These are phyloP conservation scores for Elsinoe ampelina DNA, from an alignment of 2,329 filamentous ascomycete species.

Conservation along the genomic window DNA sequence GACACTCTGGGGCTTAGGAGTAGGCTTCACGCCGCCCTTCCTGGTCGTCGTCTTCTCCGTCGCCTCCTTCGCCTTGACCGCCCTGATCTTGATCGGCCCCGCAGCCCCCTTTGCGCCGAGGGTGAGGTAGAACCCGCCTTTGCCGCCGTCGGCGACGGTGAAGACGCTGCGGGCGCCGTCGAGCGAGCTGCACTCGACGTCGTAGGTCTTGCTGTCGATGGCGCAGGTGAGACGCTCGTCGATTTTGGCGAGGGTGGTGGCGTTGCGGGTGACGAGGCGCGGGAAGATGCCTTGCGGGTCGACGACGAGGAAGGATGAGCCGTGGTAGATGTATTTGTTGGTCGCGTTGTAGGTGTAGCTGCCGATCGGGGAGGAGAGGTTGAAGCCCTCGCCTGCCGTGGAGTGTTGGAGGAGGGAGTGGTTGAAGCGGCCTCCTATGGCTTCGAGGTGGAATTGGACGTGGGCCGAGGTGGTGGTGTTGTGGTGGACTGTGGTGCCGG, in stretches of 20 bases:
- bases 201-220: neutral
- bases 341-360: conserved; percentile 27
- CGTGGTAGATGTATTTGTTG: conserved; percentile 20
- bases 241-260: neutral
- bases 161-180: neutral
- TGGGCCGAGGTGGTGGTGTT: neutral
- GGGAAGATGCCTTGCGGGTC: neutral
- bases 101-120: neutral
- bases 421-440: neutral
- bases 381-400: neutral
- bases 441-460: neutral
- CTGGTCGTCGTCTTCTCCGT: neutral
- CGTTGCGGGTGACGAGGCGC: neutral
- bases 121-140: neutral
- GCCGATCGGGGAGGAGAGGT: neutral
- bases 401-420: conserved; percentile 2
- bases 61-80: neutral
- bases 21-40: neutral
- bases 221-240: neutral
- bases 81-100: neutral
- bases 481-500: neutral
- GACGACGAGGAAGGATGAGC: neutral
- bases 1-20: neutral
- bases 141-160: neutral
- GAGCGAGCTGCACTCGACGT: neutral